Evolutionary conservation across 75 land plant genomes (phyloP).

Genomic region (Selaginella tamariscina): DNA sequence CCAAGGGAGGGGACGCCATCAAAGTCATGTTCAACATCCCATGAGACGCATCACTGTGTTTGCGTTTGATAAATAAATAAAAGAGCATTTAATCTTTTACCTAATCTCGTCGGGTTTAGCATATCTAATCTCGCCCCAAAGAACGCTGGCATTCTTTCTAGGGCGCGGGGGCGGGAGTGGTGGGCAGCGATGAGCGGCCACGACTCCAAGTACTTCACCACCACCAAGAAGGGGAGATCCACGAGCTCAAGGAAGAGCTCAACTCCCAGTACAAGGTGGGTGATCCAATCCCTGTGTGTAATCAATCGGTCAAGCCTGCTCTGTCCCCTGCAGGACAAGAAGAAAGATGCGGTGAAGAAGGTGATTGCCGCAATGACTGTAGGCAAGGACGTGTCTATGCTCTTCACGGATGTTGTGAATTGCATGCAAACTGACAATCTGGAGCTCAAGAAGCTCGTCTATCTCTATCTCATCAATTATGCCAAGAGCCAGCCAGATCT

Average conservation of each 20-base stretch:
- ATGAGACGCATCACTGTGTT: too few species aligned
- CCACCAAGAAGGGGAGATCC: constrained; percentile 99
- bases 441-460: constrained; percentile 97
- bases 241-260: constrained; percentile 99
- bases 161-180: not conserved
- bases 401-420: constrained; percentile 99
- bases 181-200: constrained; percentile 84
- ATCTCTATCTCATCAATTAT: constrained; percentile 98
- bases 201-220: constrained; percentile 99
- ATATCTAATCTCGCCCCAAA: too few species aligned
- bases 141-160: not conserved
- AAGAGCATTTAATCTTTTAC: too few species aligned
- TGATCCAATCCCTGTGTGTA: not conserved
- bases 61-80: too few species aligned
- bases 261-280: constrained; percentile 98
- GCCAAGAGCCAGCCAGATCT: constrained; percentile 99
- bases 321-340: constrained; percentile 68
- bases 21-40: constrained; percentile 37
- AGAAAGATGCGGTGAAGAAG: constrained; percentile 99
- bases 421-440: constrained; percentile 99
- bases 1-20: constrained; percentile 30
- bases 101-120: too few species aligned
- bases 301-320: not conserved
- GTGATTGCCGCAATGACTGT: constrained; percentile 99
- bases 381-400: constrained; percentile 96